Evolutionary conservation across 2,329 filamentous ascomycete species (phyloP).

Genomic region (Fusarium robinianum): DNA sequence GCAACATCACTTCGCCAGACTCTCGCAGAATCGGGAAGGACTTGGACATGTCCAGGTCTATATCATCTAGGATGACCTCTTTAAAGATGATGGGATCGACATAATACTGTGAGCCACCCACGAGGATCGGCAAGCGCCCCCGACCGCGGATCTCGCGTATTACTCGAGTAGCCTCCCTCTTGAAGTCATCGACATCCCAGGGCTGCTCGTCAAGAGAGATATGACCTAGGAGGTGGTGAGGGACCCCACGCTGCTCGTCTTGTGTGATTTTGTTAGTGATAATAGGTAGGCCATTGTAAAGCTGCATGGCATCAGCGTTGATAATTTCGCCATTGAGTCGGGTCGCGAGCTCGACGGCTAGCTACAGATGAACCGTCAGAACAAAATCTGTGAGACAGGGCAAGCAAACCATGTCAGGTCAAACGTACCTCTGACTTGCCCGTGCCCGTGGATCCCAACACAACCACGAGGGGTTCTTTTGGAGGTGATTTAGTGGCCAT

Average conservation of each 20-base stretch:
- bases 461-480: slow-evolving; percentile 69
- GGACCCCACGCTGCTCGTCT: slow-evolving; percentile 76
- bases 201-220: slow-evolving; percentile 76
- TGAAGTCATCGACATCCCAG: slow-evolving; percentile 83
- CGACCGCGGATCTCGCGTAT: slow-evolving; percentile 79
- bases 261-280: slow-evolving; percentile 90
- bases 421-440: slow-evolving; percentile 82
- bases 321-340: slow-evolving; percentile 91
- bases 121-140: slow-evolving; percentile 83
- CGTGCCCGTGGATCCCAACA: slow-evolving; percentile 89
- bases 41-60: slow-evolving; percentile 42
- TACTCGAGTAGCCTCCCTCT: slow-evolving; percentile 65
- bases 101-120: slow-evolving; percentile 96
- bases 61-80: slow-evolving; percentile 60
- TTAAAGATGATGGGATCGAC: slow-evolving; percentile 82
- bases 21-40: slow-evolving; percentile 73
- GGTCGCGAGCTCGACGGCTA: slow-evolving; percentile 85
- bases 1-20: slow-evolving; percentile 71
- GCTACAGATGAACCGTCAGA: slow-evolving; percentile 53
- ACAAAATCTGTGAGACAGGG: slow-evolving; percentile 6
- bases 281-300: slow-evolving; percentile 88
- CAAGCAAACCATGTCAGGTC: not conserved
- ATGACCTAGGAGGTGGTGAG: slow-evolving; percentile 85
- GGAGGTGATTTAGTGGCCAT: slow-evolving; percentile 49
- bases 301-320: slow-evolving; percentile 97